phyloP scores from a whole-genome alignment of 768 basidiomycete species.

The Lactarius vividus region DNA sequence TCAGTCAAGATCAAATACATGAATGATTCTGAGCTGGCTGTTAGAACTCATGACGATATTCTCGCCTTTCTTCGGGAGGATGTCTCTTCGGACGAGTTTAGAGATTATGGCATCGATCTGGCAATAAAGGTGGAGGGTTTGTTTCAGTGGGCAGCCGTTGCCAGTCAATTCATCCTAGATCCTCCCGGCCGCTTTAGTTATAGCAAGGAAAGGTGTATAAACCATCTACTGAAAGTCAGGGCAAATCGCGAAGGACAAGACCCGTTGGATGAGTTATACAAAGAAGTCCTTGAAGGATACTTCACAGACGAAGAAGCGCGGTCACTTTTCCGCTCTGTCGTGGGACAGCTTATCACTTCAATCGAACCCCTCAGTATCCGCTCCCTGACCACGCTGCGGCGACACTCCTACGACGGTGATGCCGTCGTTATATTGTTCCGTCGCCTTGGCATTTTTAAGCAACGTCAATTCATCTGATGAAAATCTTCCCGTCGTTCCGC shows the following conservation, averaged over 20 bases:
- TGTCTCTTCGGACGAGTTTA: background rate
- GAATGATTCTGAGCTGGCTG: background rate
- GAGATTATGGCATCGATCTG: background rate
- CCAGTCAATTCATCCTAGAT: background rate
- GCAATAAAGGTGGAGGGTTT: background rate
- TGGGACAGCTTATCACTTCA: background rate
- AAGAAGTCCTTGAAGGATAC: background rate
- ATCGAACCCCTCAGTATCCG: background rate
- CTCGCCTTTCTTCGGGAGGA: background rate
- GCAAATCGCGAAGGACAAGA: background rate
- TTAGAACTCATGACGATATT: background rate
- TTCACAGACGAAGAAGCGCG: background rate
- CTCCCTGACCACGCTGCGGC: background rate
- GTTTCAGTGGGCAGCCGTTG: background rate
- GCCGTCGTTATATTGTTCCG: background rate
- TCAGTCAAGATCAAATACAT: background rate
- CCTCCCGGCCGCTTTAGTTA: background rate
- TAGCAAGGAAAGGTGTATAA: background rate
- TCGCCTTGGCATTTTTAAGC: conserved; percentile 1
- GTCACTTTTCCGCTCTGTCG: background rate
- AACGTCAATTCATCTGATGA: conserved; percentile 1
- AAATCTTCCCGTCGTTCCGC: background rate
- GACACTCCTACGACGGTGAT: too few species aligned
- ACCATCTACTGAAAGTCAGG: background rate
- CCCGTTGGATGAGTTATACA: background rate